A percentile compares a stretch with the other conserved stretches of the same genome.
Conservation (phyloP, 768 basidiomycete genomes). For the Lanmaoa pseudosensibilis region DNA sequence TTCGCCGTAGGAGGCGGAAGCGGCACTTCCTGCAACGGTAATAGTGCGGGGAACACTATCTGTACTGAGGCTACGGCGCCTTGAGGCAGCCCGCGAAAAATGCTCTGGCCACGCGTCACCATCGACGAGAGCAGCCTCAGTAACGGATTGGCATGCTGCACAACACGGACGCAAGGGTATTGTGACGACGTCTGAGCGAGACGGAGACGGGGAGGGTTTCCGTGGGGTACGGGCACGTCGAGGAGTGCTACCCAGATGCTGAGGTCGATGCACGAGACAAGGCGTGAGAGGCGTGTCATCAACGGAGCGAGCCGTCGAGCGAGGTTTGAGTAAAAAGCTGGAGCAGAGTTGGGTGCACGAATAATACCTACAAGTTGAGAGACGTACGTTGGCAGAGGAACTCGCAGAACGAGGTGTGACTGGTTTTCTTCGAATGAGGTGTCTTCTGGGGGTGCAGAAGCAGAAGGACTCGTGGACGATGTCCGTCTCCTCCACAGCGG, state of each 20-base stretch:
- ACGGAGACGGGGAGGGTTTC: constrained; percentile 33
- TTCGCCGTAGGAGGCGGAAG: constrained; percentile 24
- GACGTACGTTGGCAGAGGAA: constrained; percentile 62
- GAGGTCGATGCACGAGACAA: constrained; percentile 54
- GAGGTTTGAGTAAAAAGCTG: constrained; percentile 46
- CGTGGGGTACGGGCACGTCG: constrained; percentile 21
- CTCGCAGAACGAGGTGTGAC: constrained; percentile 49
- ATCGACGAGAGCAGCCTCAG: constrained; percentile 53
- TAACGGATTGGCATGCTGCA: constrained; percentile 55
- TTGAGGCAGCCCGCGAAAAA: constrained; percentile 61
- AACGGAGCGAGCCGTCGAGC: constrained; percentile 40
- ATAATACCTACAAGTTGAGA: neutral
- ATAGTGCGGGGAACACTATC: constrained; percentile 34
- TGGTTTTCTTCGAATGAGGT: constrained; percentile 38
- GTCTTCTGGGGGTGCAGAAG: constrained; percentile 25
- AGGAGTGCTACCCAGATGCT: constrained; percentile 11
- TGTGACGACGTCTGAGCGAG: constrained; percentile 44
- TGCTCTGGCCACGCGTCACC: constrained; percentile 62
- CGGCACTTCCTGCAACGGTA: constrained; percentile 32
- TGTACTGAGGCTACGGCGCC: constrained; percentile 50
- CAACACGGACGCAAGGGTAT: constrained; percentile 76
- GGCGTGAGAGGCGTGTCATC: constrained; percentile 44
- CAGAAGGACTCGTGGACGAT: constrained; percentile 11
- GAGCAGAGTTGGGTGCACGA: neutral
- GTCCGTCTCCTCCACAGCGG: constrained; percentile 60